Conservation (phyloP, 768 basidiomycete genomes). For the Lentinula detonsa region DNA sequence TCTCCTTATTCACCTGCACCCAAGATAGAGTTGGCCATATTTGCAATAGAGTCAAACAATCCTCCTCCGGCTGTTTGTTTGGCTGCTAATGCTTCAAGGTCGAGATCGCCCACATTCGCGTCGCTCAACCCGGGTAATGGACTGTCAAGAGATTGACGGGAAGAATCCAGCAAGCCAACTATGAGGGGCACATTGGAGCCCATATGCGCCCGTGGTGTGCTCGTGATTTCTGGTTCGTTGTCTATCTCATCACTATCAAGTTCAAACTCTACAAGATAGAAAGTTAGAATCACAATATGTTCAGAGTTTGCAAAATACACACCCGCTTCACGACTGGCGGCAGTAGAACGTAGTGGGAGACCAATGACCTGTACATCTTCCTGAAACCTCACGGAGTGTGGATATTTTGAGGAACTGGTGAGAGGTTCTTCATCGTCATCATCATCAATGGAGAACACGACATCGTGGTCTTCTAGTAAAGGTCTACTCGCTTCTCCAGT, state of each 20-base stretch:
- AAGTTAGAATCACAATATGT: constrained; percentile 3
- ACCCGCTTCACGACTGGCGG: constrained; percentile 78
- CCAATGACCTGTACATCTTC: constrained; percentile 67
- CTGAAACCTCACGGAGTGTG: constrained; percentile 55
- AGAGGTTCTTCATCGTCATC: constrained; percentile 39
- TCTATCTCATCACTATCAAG: constrained; percentile 81
- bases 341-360: constrained; percentile 65
- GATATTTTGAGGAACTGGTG: constrained; percentile 26
- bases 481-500: constrained; percentile 47
- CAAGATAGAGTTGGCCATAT: constrained; percentile 95
- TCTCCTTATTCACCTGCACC: constrained; percentile 64
- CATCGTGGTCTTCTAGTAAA: constrained; percentile 38
- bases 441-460: constrained; percentile 51
- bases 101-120: constrained; percentile 31
- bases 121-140: constrained; percentile 41
- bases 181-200: constrained; percentile 72
- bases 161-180: constrained; percentile 68
- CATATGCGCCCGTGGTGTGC: constrained; percentile 26
- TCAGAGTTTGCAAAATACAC: constrained; percentile 30
- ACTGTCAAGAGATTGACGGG: constrained; percentile 54
- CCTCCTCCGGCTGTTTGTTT: constrained; percentile 67
- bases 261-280: constrained; percentile 58
- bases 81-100: constrained; percentile 69
- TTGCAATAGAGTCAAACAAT: constrained; percentile 74
- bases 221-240: constrained; percentile 25